Evolutionary conservation across 768 basidiomycete genomes (phyloP).

Genomic region (Russula vinacea): DNA sequence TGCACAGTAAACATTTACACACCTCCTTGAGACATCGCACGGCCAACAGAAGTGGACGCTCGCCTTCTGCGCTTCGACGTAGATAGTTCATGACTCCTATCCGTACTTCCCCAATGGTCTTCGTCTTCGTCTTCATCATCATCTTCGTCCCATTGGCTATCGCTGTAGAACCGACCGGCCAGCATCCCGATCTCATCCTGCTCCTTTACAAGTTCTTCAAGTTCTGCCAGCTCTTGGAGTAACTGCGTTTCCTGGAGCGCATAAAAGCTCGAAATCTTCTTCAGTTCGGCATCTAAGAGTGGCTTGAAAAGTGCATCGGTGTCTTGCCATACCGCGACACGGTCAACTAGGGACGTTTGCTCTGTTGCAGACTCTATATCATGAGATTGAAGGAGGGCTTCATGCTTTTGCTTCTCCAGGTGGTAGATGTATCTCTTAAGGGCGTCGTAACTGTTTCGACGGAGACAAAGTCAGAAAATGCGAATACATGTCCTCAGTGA

Average conservation of each 20-base stretch:
- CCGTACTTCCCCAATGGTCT: conserved; percentile 36
- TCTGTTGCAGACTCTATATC: conserved; percentile 67
- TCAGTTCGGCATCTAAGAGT: conserved; percentile 76
- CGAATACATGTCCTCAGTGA: background rate
- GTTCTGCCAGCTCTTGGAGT: conserved; percentile 51
- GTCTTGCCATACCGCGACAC: conserved; percentile 35
- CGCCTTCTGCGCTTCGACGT: conserved; percentile 35
- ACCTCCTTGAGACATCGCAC: conserved; percentile 23
- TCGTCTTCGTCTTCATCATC: conserved; percentile 55
- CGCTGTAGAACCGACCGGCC: conserved; percentile 50
- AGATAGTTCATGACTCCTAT: conserved; percentile 38
- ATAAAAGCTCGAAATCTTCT: conserved; percentile 81
- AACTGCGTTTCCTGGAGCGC: conserved; percentile 71
- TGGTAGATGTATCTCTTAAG: conserved; percentile 85
- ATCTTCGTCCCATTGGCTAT: conserved; percentile 49
- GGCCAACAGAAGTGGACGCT: conserved; percentile 31
- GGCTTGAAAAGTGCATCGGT: conserved; percentile 65
- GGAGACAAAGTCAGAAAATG: background rate
- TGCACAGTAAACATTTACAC: background rate
- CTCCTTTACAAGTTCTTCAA: conserved; percentile 54
- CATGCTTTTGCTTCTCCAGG: conserved; percentile 72
- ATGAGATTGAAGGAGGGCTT: conserved; percentile 37
- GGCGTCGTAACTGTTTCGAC: conserved; percentile 63
- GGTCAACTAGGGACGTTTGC: conserved; percentile 51
- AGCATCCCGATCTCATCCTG: conserved; percentile 61